Evolutionary conservation across 306 rosid genomes (phyloP).

Genomic region (Herpetospermum pedunculosum): DNA sequence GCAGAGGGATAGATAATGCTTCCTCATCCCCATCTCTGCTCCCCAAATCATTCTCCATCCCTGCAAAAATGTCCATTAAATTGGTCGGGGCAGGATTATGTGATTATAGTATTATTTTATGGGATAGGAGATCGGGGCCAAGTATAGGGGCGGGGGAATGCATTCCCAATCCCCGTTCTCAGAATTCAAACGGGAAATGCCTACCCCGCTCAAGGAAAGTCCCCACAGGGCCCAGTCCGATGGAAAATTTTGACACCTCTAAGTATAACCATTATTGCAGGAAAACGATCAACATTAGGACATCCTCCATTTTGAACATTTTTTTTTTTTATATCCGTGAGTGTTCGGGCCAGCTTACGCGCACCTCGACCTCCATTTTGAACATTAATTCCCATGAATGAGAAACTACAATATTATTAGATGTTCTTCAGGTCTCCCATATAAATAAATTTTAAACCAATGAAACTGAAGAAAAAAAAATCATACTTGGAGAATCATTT

Average conservation of each 20-base stretch:
- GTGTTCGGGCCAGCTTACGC: too few relatives aligned
- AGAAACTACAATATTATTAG: not conserved
- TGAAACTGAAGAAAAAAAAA: not conserved
- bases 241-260: not conserved
- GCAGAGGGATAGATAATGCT: not conserved
- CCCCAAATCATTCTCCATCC: not conserved
- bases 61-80: not conserved
- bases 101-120: too few relatives aligned
- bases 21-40: not conserved
- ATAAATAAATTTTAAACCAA: not conserved
- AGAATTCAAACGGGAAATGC: not conserved
- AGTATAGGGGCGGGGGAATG: not conserved
- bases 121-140: not conserved
- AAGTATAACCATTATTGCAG: not conserved
- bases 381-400: not conserved
- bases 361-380: slow-evolving; percentile 6
- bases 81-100: not conserved
- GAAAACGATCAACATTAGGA: not conserved
- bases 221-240: not conserved
- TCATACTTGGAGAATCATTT: slow-evolving; percentile 92
- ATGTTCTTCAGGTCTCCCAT: not conserved
- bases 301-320: not conserved
- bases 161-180: not conserved
- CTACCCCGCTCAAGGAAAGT: not conserved
- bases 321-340: too few relatives aligned